Percentiles rank a stretch among this genome's conserved stretches.
Conservation (phyloP, 1,284 basidiomycete genomes). For the Trichosporon coremiiforme region DNA sequence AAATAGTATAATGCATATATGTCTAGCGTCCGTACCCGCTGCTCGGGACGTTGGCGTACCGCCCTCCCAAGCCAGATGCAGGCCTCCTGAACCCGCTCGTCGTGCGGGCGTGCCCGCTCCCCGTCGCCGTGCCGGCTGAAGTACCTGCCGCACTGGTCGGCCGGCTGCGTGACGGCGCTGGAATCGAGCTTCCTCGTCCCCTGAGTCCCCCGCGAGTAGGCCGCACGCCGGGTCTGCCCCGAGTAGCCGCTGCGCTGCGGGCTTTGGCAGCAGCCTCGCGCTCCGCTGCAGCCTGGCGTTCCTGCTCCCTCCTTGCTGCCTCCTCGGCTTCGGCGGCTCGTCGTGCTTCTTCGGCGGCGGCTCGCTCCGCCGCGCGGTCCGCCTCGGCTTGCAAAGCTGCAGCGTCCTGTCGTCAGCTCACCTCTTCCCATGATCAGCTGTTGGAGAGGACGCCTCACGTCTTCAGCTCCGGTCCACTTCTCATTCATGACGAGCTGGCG, state of each 20-base stretch:
- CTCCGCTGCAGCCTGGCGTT: conserved; percentile 23
- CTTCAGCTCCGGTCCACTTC: conserved; percentile 50
- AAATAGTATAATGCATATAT: background rate
- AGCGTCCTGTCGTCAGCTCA: conserved; percentile 38
- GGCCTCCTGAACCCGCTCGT: background rate
- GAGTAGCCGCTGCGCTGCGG: conserved; percentile 21
- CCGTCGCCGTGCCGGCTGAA: conserved; percentile 15
- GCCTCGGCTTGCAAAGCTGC: conserved; percentile 36
- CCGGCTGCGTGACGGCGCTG: conserved; percentile 17
- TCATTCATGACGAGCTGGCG: conserved; percentile 48
- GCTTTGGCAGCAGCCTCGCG: background rate
- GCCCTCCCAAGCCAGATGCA: conserved; percentile 28
- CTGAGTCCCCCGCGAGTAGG: conserved; percentile 24
- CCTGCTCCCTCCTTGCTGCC: conserved; percentile 22
- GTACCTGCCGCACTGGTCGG: conserved; percentile 20
- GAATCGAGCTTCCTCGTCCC: conserved; percentile 6
- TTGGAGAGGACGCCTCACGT: conserved; percentile 39
- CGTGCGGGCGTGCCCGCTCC: conserved; percentile 26
- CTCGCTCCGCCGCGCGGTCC: conserved; percentile 16
- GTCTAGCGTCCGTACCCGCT: conserved; percentile 49
- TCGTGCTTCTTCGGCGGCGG: conserved; percentile 21
- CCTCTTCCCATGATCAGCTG: background rate
- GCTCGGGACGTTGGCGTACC: conserved; percentile 50
- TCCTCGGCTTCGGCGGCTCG: conserved; percentile 28
- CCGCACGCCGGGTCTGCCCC: conserved; percentile 16